A percentile compares a stretch with the other conserved stretches of the same genome.
Conservation (phyloP, 768 basidiomycete genomes). For the Tricholoma hemisulphureum region DNA sequence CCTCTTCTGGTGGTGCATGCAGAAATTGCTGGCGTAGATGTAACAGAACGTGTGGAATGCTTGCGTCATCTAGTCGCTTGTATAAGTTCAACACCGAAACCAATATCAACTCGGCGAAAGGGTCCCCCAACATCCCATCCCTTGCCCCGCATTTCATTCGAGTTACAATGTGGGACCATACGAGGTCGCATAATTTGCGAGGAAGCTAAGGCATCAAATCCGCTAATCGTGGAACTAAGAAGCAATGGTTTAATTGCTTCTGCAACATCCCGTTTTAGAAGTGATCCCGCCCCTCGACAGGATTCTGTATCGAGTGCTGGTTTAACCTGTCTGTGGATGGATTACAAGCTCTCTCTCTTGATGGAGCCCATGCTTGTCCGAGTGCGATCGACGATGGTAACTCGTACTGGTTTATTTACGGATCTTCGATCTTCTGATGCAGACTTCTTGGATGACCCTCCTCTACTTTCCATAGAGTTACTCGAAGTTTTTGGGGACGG, state of each 20-base stretch:
- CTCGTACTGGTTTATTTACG: slow-evolving; percentile 24
- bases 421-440: slow-evolving; percentile 31
- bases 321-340: slow-evolving; percentile 45
- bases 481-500: slow-evolving; percentile 48
- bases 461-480: slow-evolving; percentile 55
- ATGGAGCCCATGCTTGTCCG: slow-evolving; percentile 55
- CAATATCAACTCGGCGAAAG: slow-evolving; percentile 10
- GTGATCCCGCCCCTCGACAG: slow-evolving; percentile 22
- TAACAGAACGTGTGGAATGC: slow-evolving; percentile 55
- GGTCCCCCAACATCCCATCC: slow-evolving; percentile 24
- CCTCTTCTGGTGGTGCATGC: slow-evolving; percentile 51
- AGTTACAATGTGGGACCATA: slow-evolving; percentile 49
- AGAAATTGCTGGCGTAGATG: slow-evolving; percentile 42
- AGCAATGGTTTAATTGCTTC: slow-evolving; percentile 51
- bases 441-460: slow-evolving; percentile 46
- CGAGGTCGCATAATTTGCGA: slow-evolving; percentile 53
- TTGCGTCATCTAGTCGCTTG: slow-evolving; percentile 37
- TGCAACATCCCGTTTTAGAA: slow-evolving; percentile 41
- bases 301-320: slow-evolving; percentile 31
- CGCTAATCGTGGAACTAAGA: slow-evolving; percentile 55
- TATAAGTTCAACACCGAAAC: slow-evolving; percentile 12
- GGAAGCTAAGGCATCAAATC: slow-evolving; percentile 35
- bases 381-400: slow-evolving; percentile 39
- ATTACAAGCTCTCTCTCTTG: slow-evolving; percentile 38
- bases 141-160: slow-evolving; percentile 50